Base-by-base conservation (phyloP, 2,329 filamentous ascomycete genomes). In the Conoideocrella luteorostrata region DNA sequence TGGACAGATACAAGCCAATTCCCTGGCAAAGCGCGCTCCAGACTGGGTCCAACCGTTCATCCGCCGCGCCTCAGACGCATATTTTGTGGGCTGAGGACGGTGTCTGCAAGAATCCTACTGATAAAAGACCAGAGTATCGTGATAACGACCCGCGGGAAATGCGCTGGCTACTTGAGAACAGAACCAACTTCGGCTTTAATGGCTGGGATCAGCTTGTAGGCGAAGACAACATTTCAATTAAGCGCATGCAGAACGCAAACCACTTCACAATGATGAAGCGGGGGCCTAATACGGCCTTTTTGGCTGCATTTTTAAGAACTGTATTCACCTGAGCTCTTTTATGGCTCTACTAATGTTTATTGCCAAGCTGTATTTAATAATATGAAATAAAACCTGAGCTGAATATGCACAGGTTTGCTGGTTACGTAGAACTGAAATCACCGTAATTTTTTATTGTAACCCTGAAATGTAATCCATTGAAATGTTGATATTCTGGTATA, bases 81-180 rank as follows among this genome's bases (percentile, higher is more conserved):
- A 53, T 71, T 75, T 38, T 88, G 55, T 88, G 83, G 83, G 84
- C 80, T 60, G 79, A 82, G 52, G 82, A 87, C 47, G 83, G 83
- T 51, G 81, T 87, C 4, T 86, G 82, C 67, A 75, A 82, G 50
- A 67, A 80, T 34, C 81, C 81, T 0, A 70, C 76, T 52, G 74
- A 73, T 1, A 7, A 7, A 7, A 77, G 77, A 52, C 47, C 47
- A 13, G 47, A 47, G 11, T 42, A 45, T 28, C 23, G 38, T 29
- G 41, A 45, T n/a, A 39, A 48, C 15, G 46, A 48, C 24, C 46
- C 45, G 11, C 30, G 43, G n/a, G 47, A 46, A 80, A 71, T 63
- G 81, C 71, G 51, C 75, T 74, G 62, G 74, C 65, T 87, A 45
- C 71, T 87, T 9, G 80, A 87, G 62, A 84, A 87, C 69, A 71